These are phyloP conservation scores for Globisporangium splendens DNA, from an alignment of 352 stramenopile species.

Conservation along the genomic window DNA sequence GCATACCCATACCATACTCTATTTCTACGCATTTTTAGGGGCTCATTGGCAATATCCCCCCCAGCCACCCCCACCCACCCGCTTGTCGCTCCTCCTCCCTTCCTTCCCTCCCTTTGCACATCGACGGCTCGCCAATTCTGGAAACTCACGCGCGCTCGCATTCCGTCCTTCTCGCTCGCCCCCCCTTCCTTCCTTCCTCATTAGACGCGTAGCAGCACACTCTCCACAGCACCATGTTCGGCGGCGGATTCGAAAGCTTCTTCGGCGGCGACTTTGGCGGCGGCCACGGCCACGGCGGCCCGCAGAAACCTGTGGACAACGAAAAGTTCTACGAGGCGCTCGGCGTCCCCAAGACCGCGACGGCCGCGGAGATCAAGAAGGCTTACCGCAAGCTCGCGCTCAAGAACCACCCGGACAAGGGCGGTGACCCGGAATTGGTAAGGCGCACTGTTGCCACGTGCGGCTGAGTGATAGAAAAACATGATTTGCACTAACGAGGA, in stretches of 20 bases:
- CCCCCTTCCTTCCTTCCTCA: neutral
- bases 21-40: no score
- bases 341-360: conserved; percentile 82
- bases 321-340: conserved; percentile 88
- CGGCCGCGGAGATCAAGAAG: conserved; percentile 87
- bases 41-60: conserved; percentile 1
- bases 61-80: conserved; percentile 9
- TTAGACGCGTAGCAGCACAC: conserved; percentile 2
- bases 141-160: conserved; percentile 5
- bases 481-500: neutral
- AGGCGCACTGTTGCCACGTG: conserved; percentile 4
- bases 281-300: conserved; percentile 33
- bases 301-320: conserved; percentile 78
- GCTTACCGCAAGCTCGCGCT: conserved; percentile 88
- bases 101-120: conserved; percentile 4
- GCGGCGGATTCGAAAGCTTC: conserved; percentile 84
- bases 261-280: conserved; percentile 77
- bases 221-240: conserved; percentile 52
- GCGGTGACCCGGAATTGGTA: conserved; percentile 93
- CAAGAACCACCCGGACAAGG: conserved; percentile 98
- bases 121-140: conserved; percentile 2
- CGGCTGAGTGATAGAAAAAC: neutral
- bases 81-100: conserved; percentile 4
- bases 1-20: no score
- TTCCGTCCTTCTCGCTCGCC: neutral